Evolutionary conservation across 2,329 filamentous ascomycete genomes (phyloP), one percentile per base, ranked within the genome.

Genomic region (Stemphylium vesicarium): DNA sequence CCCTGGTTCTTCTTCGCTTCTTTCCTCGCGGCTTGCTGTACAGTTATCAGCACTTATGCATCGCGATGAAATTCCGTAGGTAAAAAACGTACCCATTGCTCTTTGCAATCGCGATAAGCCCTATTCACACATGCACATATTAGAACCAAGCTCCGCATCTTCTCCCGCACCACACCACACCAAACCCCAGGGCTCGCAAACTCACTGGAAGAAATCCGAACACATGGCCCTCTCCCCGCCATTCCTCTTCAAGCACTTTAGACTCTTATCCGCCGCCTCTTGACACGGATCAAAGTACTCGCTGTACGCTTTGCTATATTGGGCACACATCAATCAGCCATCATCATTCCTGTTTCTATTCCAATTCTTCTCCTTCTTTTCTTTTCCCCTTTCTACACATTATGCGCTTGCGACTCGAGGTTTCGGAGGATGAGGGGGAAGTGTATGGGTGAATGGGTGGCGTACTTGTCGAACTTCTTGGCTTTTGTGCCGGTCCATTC

Each of bases 211-310:
- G 74, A 96, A 98, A 75, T 98, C 94, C 62, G 84, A 83, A 73
- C 95, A 99, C 89, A 98, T 90, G n/a, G 88, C 81, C 63, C 88
- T 85, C 72, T 98, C 92, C 12, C 91, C 93, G 18, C 84, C 88
- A 74, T 99, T 99, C 18, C 95, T 86, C 73, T 92, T 88, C 71
- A 99, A 79, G 71, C 95, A 99, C 74, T 86, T 88, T 65, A 97
- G 88, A 77, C 93, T 97, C 71, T 85, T 85, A 64, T 89, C 82
- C 7, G 95, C 94, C 4, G 92, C 92, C 69, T 96, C 94, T 75
- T 98, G 94, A 77, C 95, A 99, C 2, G 95, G 95, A 69, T 99
- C 95, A 75, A 91, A 92, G 79, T 89, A 98, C 74, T 97, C 88
- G 81, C 92, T 96, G 70, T 88, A 86, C 50, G 83, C 84, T 82